Evolutionary conservation across 2,329 filamentous ascomycete genomes (phyloP).

Genomic region (Ascochyta rabiei): DNA sequence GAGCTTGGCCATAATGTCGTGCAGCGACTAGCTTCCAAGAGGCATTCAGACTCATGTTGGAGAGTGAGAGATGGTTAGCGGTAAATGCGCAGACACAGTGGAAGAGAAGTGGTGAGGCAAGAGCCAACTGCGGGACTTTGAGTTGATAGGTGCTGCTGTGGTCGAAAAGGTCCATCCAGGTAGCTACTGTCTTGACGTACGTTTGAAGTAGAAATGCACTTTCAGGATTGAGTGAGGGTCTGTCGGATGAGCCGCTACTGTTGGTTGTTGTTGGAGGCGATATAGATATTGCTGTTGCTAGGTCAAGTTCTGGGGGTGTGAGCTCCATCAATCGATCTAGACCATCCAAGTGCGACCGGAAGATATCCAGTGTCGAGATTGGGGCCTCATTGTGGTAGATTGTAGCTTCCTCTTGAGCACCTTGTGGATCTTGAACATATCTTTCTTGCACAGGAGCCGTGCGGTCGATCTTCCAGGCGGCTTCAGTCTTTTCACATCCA

Average conservation of each 20-base stretch:
- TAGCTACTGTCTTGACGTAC: slow-evolving; percentile 41
- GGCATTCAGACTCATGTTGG: slow-evolving; percentile 28
- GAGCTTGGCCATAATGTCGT: slow-evolving; percentile 39
- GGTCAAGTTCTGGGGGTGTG: slow-evolving; percentile 14
- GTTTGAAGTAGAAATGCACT: slow-evolving; percentile 41
- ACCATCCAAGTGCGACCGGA: slow-evolving; percentile 31
- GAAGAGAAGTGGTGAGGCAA: slow-evolving; percentile 40
- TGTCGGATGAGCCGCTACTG: slow-evolving; percentile 4
- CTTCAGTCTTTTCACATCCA: slow-evolving; percentile 35
- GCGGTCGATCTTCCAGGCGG: slow-evolving; percentile 15
- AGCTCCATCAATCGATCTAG: slow-evolving; percentile 23
- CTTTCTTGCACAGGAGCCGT: slow-evolving; percentile 4
- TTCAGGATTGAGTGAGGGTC: slow-evolving; percentile 33
- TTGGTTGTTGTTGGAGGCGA: slow-evolving; percentile 18
- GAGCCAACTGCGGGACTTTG: slow-evolving; percentile 33
- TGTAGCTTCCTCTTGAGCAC: slow-evolving; percentile 20
- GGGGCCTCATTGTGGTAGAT: not conserved
- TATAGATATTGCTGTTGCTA: slow-evolving; percentile 18
- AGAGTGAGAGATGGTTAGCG: slow-evolving; percentile 41
- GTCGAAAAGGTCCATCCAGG: slow-evolving; percentile 46
- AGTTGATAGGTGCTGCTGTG: slow-evolving; percentile 40
- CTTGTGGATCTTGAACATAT: slow-evolving; percentile 4
- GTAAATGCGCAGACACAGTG: slow-evolving; percentile 45
- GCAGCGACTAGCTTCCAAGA: slow-evolving; percentile 40
- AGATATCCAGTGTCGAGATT: slow-evolving; percentile 22